Conservation (phyloP, 805 yeast genomes). For the Barnettozyma botsteinii region DNA sequence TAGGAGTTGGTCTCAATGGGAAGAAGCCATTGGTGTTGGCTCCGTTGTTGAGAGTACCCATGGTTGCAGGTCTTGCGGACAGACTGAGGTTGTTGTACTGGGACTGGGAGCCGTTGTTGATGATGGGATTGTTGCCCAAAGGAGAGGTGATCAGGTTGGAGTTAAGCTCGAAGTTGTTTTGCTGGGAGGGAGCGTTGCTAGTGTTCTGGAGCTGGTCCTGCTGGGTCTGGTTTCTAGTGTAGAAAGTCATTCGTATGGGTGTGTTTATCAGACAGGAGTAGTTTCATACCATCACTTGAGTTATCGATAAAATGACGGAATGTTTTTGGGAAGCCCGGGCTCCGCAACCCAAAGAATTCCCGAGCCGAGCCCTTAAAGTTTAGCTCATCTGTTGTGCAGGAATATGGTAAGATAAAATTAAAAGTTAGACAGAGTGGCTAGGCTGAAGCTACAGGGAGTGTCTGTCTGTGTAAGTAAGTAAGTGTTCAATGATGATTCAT, state of each 20-base stretch:
- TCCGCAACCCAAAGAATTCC: too few species aligned
- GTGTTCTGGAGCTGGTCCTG: too few species aligned
- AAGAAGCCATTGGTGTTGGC: slow-evolving; percentile 1
- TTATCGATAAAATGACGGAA: background rate
- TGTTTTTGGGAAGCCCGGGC: too few species aligned
- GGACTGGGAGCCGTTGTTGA: slow-evolving; percentile 9
- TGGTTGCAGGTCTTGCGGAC: slow-evolving; percentile 12
- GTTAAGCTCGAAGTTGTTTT: slow-evolving; percentile 11
- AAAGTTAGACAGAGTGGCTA: too few species aligned
- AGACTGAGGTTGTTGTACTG: slow-evolving; percentile 21
- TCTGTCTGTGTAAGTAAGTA: too few species aligned
- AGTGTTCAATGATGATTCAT: too few species aligned
- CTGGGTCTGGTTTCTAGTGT: slow-evolving; percentile 3
- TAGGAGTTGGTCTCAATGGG: slow-evolving; percentile 3
- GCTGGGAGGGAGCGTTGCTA: slow-evolving; percentile 7
- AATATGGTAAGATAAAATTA: too few species aligned
- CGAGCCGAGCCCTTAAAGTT: too few species aligned
- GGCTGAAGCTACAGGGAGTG: background rate
- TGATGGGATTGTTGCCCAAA: slow-evolving; percentile 13
- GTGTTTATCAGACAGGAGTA: background rate
- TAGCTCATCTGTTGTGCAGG: too few species aligned
- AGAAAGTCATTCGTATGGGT: background rate
- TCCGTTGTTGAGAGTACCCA: background rate
- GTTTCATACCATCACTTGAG: too few species aligned
- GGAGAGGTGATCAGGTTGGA: slow-evolving; percentile 14